Conservation (phyloP, 306 rosid species). For the Vigna mungo region DNA sequence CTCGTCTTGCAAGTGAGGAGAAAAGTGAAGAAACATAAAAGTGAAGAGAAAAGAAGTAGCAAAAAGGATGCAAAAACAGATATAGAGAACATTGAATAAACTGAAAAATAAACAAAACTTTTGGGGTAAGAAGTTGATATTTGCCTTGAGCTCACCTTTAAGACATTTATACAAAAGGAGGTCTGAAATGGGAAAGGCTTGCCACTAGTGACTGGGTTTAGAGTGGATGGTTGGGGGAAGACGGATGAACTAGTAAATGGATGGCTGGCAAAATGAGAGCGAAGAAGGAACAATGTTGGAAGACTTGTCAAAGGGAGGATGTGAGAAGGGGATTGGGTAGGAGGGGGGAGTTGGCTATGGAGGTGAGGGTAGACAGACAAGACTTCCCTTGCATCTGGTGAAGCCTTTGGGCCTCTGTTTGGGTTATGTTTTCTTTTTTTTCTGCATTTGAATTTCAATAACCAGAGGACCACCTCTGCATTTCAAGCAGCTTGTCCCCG, state of each 20-base stretch:
- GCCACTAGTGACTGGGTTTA: neutral
- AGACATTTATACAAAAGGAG: neutral
- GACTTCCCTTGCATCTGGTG: neutral
- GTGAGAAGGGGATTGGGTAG: neutral
- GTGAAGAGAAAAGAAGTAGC: conserved; percentile 2
- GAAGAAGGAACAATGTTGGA: neutral
- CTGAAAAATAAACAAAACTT: conserved; percentile 14
- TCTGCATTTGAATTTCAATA: conserved; percentile 1
- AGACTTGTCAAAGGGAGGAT: neutral
- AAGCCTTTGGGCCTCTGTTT: neutral
- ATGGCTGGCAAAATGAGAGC: neutral
- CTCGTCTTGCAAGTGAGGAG: conserved; percentile 2
- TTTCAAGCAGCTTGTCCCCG: neutral
- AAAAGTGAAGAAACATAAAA: neutral
- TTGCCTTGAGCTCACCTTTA: neutral
- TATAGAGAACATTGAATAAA: neutral
- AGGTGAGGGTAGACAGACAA: too few species aligned
- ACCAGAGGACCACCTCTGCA: neutral
- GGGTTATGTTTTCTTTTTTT: neutral
- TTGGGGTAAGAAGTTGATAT: conserved; percentile 1
- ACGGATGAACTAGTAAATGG: neutral
- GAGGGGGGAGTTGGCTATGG: too few species aligned
- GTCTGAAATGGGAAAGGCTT: conserved; percentile 1
- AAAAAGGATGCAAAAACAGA: conserved; percentile 9
- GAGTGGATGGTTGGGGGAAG: neutral